Evolutionary conservation across 2,329 filamentous ascomycete species (phyloP).

Genomic region (Xylariaceae sp.): DNA sequence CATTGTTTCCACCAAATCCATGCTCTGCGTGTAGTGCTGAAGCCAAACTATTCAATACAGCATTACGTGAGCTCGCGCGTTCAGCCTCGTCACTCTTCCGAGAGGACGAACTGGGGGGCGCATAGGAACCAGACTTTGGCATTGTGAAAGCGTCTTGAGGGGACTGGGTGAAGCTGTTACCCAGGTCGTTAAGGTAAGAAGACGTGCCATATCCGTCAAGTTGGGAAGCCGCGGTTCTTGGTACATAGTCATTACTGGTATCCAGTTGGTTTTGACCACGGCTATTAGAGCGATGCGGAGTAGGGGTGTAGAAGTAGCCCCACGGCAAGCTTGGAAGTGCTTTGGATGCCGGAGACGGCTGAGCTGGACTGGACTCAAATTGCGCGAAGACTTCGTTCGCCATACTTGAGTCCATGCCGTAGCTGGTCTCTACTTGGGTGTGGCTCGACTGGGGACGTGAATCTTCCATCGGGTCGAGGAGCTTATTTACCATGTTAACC

Average conservation of each 20-base stretch:
- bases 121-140: neutral
- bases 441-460: constrained; percentile 19
- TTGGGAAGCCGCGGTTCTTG: constrained; percentile 19
- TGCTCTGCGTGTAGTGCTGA: constrained; percentile 23
- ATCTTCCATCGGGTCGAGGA: constrained; percentile 26
- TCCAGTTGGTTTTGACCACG: constrained; percentile 16
- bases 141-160: constrained; percentile 3
- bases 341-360: constrained; percentile 30
- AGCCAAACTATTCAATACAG: constrained; percentile 22
- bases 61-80: constrained; percentile 14
- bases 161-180: constrained; percentile 7
- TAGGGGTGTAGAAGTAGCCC: constrained; percentile 40
- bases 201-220: constrained; percentile 17
- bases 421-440: constrained; percentile 41
- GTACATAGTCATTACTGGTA: constrained; percentile 16
- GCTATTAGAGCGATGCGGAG: constrained; percentile 18
- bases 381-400: constrained; percentile 47
- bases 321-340: constrained; percentile 44
- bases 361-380: constrained; percentile 29
- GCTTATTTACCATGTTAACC: constrained; percentile 36
- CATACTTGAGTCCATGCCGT: constrained; percentile 50
- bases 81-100: constrained; percentile 3
- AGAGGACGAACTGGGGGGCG: constrained; percentile 6
- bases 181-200: constrained; percentile 17
- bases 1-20: constrained; percentile 11